Evolutionary conservation across 169 alveolate species (phyloP), one percentile per base, ranked within the genome.

Genomic region (Plasmodium yoelii): DNA sequence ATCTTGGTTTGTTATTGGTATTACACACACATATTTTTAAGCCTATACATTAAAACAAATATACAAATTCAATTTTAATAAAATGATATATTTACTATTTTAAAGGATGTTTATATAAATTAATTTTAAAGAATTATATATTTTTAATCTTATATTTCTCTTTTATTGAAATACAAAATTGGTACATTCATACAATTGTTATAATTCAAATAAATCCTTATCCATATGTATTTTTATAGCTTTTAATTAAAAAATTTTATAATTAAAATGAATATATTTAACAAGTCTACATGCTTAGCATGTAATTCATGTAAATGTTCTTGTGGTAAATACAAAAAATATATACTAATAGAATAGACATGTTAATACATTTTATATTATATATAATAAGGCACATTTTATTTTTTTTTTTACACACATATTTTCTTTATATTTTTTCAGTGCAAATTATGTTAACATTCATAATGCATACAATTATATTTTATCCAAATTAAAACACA

Each of bases 261-360:
- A 49, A 22, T 39, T 15, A 67, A 65, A 70, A 82, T 82, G 90
- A 82, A 49, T 70, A 18, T 65, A 22, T 67, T 82, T 39, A 82
- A 46, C 49, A 82, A 67, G 90, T 51, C 72, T 42, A 47, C 80
- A 67, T 82, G 90, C 42, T 67, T 70, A 65, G 19, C 18, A 51
- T 82, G 90, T 39, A 82, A 82, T 44, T 46, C 70, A 18, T 77
- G 88, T 69, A 77, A 77, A 51, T 77, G 88, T 26, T 67, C 71
- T 12, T 82, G 90, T 55, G 90, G 90, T 82, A 68, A 82, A 64
- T 26, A 64, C 9, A 57, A 12, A 44, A 65, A 5, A 44, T 24
- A n/a, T 6, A 69, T 46, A 49, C 8, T 34, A 34, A 34, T 3
- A 1, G 6, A 34, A 34, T 34, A 34, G 42, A 0, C 42, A 34